A percentile compares a stretch with the other conserved stretches of the same genome.
Conservation (phyloP, 441 rosid species). For the Biscutella auriculata region DNA sequence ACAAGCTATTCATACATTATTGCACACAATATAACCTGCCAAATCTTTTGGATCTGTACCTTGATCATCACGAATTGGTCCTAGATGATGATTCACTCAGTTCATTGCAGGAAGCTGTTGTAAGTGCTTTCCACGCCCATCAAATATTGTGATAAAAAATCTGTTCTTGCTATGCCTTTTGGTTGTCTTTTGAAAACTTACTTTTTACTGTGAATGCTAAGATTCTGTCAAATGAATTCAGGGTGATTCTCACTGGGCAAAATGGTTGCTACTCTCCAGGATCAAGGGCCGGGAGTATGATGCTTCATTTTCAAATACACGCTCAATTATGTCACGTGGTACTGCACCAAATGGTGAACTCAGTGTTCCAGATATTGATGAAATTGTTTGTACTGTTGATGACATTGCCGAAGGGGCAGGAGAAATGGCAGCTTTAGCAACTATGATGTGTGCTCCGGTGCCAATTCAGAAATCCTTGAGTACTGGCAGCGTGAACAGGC, state of each 20-base stretch:
- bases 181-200: conserved; percentile 1
- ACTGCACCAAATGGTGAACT: conserved; percentile 40
- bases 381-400: conserved; percentile 72
- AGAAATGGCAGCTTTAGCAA: conserved; percentile 97
- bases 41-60: conserved; percentile 84
- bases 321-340: conserved; percentile 53
- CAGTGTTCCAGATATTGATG: conserved; percentile 46
- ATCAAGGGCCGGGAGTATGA: conserved; percentile 84
- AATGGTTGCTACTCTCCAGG: conserved; percentile 88
- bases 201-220: conserved; percentile 9
- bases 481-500: conserved; percentile 76
- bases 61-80: conserved; percentile 68
- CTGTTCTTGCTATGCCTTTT: conserved; percentile 9
- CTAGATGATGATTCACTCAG: conserved; percentile 45
- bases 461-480: conserved; percentile 71
- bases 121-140: conserved; percentile 45
- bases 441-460: conserved; percentile 70
- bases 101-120: conserved; percentile 66
- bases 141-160: conserved; percentile 19
- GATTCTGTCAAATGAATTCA: conserved; percentile 28
- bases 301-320: conserved; percentile 91
- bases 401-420: conserved; percentile 97
- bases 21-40: conserved; percentile 73
- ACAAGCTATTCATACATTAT: conserved; percentile 56
- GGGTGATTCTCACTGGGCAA: conserved; percentile 99